Percentiles rank a stretch among this genome's conserved stretches.
phyloP scores from a whole-genome alignment of 306 rosid species.

The Castanospermum australe region DNA sequence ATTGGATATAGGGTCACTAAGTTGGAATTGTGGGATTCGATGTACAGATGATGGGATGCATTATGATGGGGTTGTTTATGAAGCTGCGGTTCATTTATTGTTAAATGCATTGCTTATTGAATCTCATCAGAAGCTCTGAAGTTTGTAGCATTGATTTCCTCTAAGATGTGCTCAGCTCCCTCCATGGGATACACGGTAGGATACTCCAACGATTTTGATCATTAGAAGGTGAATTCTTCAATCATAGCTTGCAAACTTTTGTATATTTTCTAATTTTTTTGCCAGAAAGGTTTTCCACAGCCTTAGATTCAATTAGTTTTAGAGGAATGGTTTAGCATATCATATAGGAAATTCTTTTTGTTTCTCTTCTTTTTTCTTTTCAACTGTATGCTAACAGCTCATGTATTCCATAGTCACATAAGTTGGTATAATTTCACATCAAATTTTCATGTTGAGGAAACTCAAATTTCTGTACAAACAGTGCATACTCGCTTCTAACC shows the following conservation, averaged over 20 bases:
- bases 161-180: slow-evolving; percentile 11
- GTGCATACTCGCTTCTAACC: slow-evolving; percentile 31
- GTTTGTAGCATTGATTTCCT: slow-evolving; percentile 19
- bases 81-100: slow-evolving; percentile 77
- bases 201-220: slow-evolving; percentile 34
- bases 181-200: slow-evolving; percentile 31
- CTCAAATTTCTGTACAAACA: slow-evolving; percentile 36
- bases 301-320: slow-evolving; percentile 34
- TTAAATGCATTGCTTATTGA: slow-evolving; percentile 88
- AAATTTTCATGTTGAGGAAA: slow-evolving; percentile 25
- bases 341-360: slow-evolving; percentile 34
- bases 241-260: slow-evolving; percentile 25
- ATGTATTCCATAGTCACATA: slow-evolving; percentile 39
- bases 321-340: slow-evolving; percentile 44
- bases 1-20: slow-evolving; percentile 73
- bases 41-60: slow-evolving; percentile 97
- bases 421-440: slow-evolving; percentile 28
- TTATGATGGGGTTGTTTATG: slow-evolving; percentile 74
- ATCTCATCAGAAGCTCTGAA: slow-evolving; percentile 92
- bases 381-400: slow-evolving; percentile 38
- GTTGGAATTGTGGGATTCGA: slow-evolving; percentile 90
- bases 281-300: slow-evolving; percentile 8
- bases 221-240: slow-evolving; percentile 39
- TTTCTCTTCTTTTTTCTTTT: slow-evolving; percentile 6
- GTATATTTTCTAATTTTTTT: neutral